Evolutionary conservation across 441 rosid genomes (phyloP), one percentile per base, ranked within the genome.

Genomic region (Populus hybrid): DNA sequence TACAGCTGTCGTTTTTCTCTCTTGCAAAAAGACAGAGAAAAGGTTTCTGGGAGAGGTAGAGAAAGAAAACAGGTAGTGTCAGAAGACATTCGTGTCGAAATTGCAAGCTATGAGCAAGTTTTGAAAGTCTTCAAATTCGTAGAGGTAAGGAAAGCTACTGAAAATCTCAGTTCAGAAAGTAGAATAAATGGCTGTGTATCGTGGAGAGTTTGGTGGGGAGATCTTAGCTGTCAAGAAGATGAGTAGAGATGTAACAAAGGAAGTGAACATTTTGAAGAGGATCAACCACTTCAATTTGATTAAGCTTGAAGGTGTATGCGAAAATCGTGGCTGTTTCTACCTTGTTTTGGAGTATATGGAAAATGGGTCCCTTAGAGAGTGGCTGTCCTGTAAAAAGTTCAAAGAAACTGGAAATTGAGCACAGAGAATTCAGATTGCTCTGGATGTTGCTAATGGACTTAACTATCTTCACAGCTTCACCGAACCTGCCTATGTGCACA

Each of bases 391-490:
- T 9, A 26, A 78, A 46, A 72, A 67, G 34, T 69, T 28, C 40
- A 77, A 76, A 71, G 75, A 76, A 2, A 68, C 20, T 57, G 73
- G 50, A 69, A 81, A 74, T 28, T 85, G 85, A 86, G 73, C 46
- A 10, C 78, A 42, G 36, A 81, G 87, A 81, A 78, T 86, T 74
- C 87, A 81, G 78, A 86, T 88, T 59, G 90, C 92, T 40, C 38
- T 86, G 23, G 92, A 90, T 80, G 82, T 88, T 32, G 90, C 89
- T 7, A 81, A 84, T 40, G 90, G 92, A 10, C 89, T 90, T 61
- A 75, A 87, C 78, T 85, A 88, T 74, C 90, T 90, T 74, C 90
- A 90, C 81, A 87, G 82, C 85, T 87, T 85, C 86, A 83, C 90
- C 14, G 73, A 86, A 46, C 86, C 92, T 1, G 84, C 85, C 6